Evolutionary conservation across 2,329 filamentous ascomycete genomes (phyloP).

Genomic region (Xylariaceae sp.): DNA sequence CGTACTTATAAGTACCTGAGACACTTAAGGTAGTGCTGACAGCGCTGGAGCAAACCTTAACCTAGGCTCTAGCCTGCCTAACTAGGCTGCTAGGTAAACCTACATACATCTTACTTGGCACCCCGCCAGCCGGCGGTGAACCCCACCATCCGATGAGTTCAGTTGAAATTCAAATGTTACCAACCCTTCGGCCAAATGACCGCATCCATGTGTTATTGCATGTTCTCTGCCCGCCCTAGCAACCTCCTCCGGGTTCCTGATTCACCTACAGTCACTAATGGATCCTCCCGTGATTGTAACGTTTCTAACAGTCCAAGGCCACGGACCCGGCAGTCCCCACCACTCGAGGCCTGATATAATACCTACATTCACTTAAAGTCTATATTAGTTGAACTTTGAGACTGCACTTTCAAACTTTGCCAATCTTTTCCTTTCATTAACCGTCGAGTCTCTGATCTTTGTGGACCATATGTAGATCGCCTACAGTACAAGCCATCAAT

Average conservation of each 20-base stretch:
- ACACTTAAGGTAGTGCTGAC: too few species aligned
- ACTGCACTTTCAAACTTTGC: neutral
- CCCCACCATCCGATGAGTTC: neutral
- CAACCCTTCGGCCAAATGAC: neutral
- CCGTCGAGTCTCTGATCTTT: neutral
- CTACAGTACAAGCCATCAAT: neutral
- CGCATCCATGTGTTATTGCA: neutral
- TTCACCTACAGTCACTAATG: conserved; percentile 19
- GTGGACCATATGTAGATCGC: neutral
- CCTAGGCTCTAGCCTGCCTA: neutral
- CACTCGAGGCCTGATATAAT: conserved; percentile 6
- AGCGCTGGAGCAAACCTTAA: too few species aligned
- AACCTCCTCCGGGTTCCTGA: neutral
- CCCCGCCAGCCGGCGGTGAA: neutral
- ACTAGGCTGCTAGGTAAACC: neutral
- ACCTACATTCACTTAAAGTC: conserved; percentile 3
- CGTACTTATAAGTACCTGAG: too few species aligned
- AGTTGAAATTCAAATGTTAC: neutral
- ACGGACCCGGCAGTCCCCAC: conserved; percentile 33
- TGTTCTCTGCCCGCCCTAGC: conserved; percentile 3
- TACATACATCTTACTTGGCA: neutral
- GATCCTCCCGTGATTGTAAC: conserved; percentile 34
- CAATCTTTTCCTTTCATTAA: neutral
- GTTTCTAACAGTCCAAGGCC: conserved; percentile 30
- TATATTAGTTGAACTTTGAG: too few species aligned